Evolutionary conservation across 768 basidiomycete genomes (phyloP).

Genomic region (Serendipita indica): DNA sequence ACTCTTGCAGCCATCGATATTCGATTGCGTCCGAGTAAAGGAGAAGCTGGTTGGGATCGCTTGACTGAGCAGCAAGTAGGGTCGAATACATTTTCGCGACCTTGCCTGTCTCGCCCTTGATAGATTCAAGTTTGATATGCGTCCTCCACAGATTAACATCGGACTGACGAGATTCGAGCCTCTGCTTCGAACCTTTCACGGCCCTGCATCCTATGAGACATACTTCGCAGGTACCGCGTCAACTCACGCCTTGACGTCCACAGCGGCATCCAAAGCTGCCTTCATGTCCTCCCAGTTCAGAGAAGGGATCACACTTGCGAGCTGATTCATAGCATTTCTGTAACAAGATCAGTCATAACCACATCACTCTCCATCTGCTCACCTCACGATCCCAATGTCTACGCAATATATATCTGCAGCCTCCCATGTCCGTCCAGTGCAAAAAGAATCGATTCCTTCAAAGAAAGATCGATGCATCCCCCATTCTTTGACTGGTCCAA

Average conservation of each 20-base stretch:
- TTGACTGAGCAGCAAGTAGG: constrained; percentile 27
- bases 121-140: constrained; percentile 59
- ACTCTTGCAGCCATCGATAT: constrained; percentile 58
- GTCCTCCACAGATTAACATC: constrained; percentile 55
- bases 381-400: constrained; percentile 32
- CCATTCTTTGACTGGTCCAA: constrained; percentile 61
- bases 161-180: constrained; percentile 41
- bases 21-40: constrained; percentile 81
- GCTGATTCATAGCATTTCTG: constrained; percentile 42
- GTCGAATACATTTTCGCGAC: constrained; percentile 64
- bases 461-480: constrained; percentile 37
- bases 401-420: constrained; percentile 35
- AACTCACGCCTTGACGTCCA: constrained; percentile 42
- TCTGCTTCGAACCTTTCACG: constrained; percentile 46
- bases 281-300: constrained; percentile 48
- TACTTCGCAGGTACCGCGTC: constrained; percentile 8
- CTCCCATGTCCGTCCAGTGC: constrained; percentile 29
- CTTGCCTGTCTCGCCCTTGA: constrained; percentile 48
- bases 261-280: constrained; percentile 51
- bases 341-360: background rate
- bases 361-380: background rate
- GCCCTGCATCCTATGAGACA: constrained; percentile 31
- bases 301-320: constrained; percentile 35
- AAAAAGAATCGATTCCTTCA: constrained; percentile 33
- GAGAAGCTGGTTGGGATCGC: constrained; percentile 26